Evolutionary conservation across 2,329 filamentous ascomycete genomes (phyloP).

Genomic region (Sphaerostilbella broomeana): DNA sequence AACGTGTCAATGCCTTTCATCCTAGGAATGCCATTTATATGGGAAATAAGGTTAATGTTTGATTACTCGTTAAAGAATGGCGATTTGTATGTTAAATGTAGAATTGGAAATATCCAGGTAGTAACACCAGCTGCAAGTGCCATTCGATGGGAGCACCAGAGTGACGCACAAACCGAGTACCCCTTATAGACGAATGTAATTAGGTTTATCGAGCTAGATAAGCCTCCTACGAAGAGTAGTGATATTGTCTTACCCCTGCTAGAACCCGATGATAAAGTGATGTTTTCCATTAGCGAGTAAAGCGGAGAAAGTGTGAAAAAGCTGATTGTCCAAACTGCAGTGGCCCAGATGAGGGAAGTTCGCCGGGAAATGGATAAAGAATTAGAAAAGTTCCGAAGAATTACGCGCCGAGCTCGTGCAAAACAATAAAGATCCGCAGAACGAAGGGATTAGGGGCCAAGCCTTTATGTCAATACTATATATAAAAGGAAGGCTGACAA

Average conservation of each 20-base stretch:
- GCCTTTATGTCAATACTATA: background rate
- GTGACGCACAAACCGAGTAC: background rate
- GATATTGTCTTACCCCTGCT: background rate
- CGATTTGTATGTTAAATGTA: background rate
- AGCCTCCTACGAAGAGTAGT: no score
- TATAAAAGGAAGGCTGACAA: background rate
- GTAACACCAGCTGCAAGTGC: background rate
- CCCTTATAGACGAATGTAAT: background rate
- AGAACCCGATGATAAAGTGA: background rate
- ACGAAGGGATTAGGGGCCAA: background rate
- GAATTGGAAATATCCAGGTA: background rate
- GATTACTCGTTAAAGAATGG: background rate
- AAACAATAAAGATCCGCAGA: background rate
- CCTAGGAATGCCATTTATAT: background rate
- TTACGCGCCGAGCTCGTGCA: no score
- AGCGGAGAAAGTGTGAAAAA: background rate
- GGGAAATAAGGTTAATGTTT: background rate
- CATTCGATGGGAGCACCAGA: background rate
- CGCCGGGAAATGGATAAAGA: background rate
- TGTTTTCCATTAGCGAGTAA: background rate
- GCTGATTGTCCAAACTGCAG: background rate
- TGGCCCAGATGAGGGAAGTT: background rate
- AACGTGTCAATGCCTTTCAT: background rate
- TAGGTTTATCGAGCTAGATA: background rate
- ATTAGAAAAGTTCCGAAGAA: background rate